Evolutionary conservation across 495 filamentous ascomycete species (phyloP).

Genomic region (Penicillium roqueforti): DNA sequence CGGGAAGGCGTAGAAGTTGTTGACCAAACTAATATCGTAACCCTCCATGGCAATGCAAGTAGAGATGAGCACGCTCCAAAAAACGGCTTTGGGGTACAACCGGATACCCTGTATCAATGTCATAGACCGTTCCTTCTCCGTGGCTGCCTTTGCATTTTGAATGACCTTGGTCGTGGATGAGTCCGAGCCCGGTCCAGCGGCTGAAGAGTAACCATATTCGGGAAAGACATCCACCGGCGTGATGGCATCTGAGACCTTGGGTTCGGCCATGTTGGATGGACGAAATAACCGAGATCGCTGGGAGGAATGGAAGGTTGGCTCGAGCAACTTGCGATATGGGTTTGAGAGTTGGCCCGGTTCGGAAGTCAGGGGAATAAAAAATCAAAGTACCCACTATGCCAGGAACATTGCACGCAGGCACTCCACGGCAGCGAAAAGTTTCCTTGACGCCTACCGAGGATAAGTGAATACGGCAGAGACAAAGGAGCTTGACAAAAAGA

Average conservation of each 20-base stretch:
- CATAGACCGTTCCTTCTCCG: constrained; percentile 48
- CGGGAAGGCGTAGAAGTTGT: constrained; percentile 46
- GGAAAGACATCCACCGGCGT: constrained; percentile 21
- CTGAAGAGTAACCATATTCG: constrained; percentile 12
- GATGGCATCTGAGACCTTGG: constrained; percentile 27
- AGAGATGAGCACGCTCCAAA: constrained; percentile 52
- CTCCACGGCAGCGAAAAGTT: constrained; percentile 12
- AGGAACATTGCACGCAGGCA: constrained; percentile 22
- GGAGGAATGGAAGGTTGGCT: constrained; percentile 1
- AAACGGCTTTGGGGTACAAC: constrained; percentile 55
- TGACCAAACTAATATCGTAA: constrained; percentile 53
- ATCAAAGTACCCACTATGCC: constrained; percentile 18
- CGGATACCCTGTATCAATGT: constrained; percentile 42
- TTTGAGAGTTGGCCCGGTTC: constrained; percentile 7
- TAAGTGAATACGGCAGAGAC: not conserved
- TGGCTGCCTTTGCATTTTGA: constrained; percentile 41
- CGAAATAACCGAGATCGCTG: constrained; percentile 11
- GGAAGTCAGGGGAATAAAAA: constrained; percentile 14
- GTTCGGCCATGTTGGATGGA: constrained; percentile 20
- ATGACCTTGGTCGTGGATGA: constrained; percentile 36
- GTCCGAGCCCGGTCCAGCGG: constrained; percentile 21
- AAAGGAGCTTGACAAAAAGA: constrained; percentile 11
- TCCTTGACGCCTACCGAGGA: not conserved
- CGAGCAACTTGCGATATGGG: not conserved
- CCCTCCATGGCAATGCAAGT: constrained; percentile 56